Conservation (phyloP, 78 protist genomes). For the Chrysochromulina parva region DNA sequence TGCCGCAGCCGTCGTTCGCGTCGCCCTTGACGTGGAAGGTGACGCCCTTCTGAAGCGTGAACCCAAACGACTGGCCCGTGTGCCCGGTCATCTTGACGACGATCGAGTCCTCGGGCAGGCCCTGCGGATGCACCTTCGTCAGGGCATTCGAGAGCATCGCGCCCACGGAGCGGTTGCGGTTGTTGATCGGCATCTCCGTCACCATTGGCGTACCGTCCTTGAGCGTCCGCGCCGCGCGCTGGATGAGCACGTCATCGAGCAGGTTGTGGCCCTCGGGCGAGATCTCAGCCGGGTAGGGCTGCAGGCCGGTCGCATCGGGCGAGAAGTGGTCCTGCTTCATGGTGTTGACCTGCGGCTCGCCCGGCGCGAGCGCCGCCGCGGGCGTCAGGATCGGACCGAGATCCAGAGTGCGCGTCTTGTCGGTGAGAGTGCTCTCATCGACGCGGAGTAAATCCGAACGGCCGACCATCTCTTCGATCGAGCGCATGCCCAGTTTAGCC, state of each 20-base stretch:
- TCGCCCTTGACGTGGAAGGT: constrained; percentile 66
- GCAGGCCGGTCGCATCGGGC: neutral
- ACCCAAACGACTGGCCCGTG: constrained; percentile 86
- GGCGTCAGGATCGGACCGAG: neutral
- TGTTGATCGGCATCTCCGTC: constrained; percentile 4
- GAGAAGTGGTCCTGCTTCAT: neutral
- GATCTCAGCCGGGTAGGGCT: neutral
- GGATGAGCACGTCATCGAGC: constrained; percentile 39
- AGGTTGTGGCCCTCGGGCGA: neutral
- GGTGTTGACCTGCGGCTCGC: neutral
- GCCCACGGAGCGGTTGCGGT: constrained; percentile 80
- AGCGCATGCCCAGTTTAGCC: constrained; percentile 66
- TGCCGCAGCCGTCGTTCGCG: constrained; percentile 81
- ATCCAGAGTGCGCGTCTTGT: constrained; percentile 49
- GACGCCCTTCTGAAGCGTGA: constrained; percentile 56
- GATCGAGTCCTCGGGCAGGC: constrained; percentile 1
- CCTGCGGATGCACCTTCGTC: constrained; percentile 7
- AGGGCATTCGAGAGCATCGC: constrained; percentile 65
- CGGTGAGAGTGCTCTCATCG: neutral
- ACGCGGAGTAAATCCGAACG: constrained; percentile 66
- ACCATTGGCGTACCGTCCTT: neutral
- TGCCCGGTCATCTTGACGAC: constrained; percentile 51
- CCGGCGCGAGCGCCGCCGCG: neutral
- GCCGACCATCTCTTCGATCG: constrained; percentile 64
- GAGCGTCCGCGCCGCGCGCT: neutral